Base-by-base conservation (phyloP, 805 yeast species). In the Henningerozyma blattae region DNA sequence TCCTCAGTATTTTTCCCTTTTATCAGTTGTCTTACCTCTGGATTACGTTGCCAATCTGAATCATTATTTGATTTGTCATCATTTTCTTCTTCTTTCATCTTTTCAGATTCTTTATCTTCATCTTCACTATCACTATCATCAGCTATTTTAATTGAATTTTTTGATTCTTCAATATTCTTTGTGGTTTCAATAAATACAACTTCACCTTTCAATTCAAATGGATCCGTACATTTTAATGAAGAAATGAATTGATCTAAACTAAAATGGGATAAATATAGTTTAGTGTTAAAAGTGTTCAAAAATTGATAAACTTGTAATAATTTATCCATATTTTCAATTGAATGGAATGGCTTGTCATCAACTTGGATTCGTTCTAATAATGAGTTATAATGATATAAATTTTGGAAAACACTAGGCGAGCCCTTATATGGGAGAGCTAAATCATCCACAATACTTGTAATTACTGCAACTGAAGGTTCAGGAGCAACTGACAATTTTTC, bases 291-390 rank as follows among this genome's bases (percentile, higher is more conserved):
- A 13, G 56, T 51, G 18, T 36, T 47, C n/a, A 54, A 32, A 34
- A 56, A 56, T 33, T 56, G 61, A 24, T 43, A 54, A 6, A 43
- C 36, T 38, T 51, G 52, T 18, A 56, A 34, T 8, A 54, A 32
- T 35, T 41, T 53, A 17, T 39, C 46, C 33, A 52, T 43, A 30
- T 43, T 36, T 9, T 31, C 22, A 28, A 52, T 42, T 15, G 40
- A 38, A 7, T 28, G 35, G 6, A 20, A 14, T 3, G n/a, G 30
- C 2, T 32, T 17, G 8, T 25, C 27, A 15, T 20, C 20, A 3
- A 41, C 20, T 5, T 44, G 44, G 7, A 54, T 33, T 16, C 36
- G 30, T 32, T 54, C 56, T 22, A 54, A 33, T 19, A 32, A 13
- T n/a, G 43, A 26, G 27, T 50, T 50, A 27, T 50, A 52, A 28